phyloP scores from a whole-genome alignment of 352 stramenopile species.

The Globisporangium irregulare region DNA sequence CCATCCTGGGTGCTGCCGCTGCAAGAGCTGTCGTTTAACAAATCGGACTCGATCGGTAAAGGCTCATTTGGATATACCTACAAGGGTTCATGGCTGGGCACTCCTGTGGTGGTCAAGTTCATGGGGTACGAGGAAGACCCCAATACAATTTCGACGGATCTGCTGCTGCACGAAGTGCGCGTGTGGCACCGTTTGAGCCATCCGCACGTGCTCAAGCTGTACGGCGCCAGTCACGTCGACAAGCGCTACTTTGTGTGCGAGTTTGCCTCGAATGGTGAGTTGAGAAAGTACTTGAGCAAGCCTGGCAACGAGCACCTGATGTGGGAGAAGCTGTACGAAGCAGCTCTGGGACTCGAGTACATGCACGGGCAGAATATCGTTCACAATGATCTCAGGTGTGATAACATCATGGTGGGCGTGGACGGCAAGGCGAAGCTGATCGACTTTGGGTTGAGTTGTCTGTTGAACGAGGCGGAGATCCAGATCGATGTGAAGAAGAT shows the following conservation, averaged over 20 bases:
- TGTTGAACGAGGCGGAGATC: too few species aligned
- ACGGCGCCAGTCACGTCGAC: background rate
- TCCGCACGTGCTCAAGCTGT: background rate
- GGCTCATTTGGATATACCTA: background rate
- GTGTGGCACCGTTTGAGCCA: background rate
- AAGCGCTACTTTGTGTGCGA: conserved; percentile 5
- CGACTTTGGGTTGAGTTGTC: too few species aligned
- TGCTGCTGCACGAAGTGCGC: background rate
- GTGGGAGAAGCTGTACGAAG: conserved; percentile 7
- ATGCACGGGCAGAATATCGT: too few species aligned
- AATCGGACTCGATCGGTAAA: background rate
- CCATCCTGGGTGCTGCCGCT: background rate
- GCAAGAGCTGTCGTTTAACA: background rate
- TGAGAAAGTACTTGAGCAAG: background rate
- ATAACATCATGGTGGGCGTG: background rate
- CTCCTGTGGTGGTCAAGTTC: background rate
- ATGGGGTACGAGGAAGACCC: background rate
- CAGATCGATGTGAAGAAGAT: background rate
- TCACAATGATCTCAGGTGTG: too few species aligned
- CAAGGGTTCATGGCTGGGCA: background rate
- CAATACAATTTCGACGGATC: background rate
- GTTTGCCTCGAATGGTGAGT: background rate
- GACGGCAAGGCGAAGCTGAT: too few species aligned
- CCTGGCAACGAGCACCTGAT: background rate
- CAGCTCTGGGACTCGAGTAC: too few species aligned